Base-by-base conservation (phyloP, 352 stramenopile genomes). In the Phytophthora pseudosyringae region DNA sequence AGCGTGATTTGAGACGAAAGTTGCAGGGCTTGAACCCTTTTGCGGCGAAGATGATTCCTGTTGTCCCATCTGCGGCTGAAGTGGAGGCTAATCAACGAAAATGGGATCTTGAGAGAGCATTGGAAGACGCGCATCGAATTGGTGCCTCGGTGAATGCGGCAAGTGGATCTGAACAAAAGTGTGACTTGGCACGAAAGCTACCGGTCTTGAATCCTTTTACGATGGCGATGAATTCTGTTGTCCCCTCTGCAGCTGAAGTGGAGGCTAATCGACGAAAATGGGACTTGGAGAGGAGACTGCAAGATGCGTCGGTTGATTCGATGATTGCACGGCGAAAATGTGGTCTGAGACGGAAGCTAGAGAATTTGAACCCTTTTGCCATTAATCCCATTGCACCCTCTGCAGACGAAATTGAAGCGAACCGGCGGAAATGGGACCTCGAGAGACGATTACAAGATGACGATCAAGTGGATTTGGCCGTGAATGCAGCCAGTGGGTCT, bases 221-320 rank as follows among this genome's bases (percentile, higher is more conserved):
- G 33, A 60, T 64, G 33, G 51, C 59, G 41, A 44, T 55, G 15
- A 60, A 53, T 32, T 35, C 55, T 29, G 32, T 45, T 31, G 21
- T 29, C 9, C 62, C 55, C 39, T 68, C 61, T 45, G 43, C 36
- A 10, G 50, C 50, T 36, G 67, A 75, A 56, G 45, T 64, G n/a
- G 67, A 71, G 33, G 50, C 43, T 9, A 67, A 71, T 25, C 49
- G 32, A 32, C 50, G 56, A n/a, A 71, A 75, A 64, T 75, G 67
- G 62, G 52, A 75, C 12, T 44, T 75, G 11, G 62, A 75, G 44
- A 64, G 67, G 21, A 71, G 53, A 21, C 25, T 75, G 11, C 45
- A 69, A 59, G 65, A 65, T 5, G 29, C 35, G 11, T 11, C 33
- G 21, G 8, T 16, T 48, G 21, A 21, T 32, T 43, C 39, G 33